phyloP scores from a whole-genome alignment of 805 yeast species.

The Metschnikowia cerradonensis region DNA sequence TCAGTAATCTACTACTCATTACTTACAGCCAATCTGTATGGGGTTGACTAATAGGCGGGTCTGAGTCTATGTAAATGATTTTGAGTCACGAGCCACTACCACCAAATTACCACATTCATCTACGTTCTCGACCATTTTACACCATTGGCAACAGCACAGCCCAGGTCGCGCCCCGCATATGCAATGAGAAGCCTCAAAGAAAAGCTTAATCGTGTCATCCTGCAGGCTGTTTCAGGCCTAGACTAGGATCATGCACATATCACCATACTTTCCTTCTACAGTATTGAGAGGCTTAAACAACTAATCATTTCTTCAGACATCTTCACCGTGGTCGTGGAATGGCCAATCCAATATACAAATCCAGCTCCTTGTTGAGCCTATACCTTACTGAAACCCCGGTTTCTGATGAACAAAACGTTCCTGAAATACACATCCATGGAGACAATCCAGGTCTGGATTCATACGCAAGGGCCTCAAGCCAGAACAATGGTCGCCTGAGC shows the following conservation, averaged over 20 bases:
- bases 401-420: background rate
- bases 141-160: background rate
- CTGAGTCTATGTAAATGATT: background rate
- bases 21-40: background rate
- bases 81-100: background rate
- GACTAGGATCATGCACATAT: background rate
- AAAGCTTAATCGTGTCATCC: background rate
- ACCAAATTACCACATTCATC: background rate
- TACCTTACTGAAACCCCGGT: background rate
- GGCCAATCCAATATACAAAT: background rate
- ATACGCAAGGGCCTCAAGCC: background rate
- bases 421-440: background rate
- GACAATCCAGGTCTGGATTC: background rate
- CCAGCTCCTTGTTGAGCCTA: slow-evolving; percentile 1
- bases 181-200: background rate
- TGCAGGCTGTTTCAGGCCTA: background rate
- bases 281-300: background rate
- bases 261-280: background rate
- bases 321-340: background rate
- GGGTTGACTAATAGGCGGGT: no score
- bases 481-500: background rate
- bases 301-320: no score
- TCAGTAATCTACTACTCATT: background rate
- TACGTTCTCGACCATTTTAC: no score
- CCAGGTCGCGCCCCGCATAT: background rate